Evolutionary conservation across 345 rosid genomes (phyloP), one percentile per base, ranked within the genome.

Genomic region (Hibiscus tridactylites): DNA sequence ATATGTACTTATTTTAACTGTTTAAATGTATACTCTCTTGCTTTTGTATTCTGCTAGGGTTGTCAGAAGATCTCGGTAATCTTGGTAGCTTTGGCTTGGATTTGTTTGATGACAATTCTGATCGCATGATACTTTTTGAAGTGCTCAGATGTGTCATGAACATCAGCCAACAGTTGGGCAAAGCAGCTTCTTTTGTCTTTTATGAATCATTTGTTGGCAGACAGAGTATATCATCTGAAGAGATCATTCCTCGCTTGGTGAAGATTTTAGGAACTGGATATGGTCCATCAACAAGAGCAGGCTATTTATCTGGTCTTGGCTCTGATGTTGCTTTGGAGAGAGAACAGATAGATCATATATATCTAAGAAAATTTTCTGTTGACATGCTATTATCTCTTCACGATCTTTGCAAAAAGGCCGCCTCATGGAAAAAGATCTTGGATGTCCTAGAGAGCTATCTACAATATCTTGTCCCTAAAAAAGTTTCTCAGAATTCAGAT

Each of bases 261-360:
- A 95, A 90, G 84, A 86, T 90, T 80, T 82, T 95, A 62, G 86
- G 90, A 81, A 84, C 84, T 13, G 99, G 99, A 77, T 89, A 86
- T 82, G 77, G 81, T 73, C 79, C 85, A 71, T 76, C 85, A 64
- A 79, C 79, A 66, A 78, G 84, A 56, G 78, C 77, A 54, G 76
- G 77, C 61, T 78, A 78, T 57, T 68, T 76, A 53, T 74, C 85
- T 31, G 81, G 86, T 77, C 79, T 81, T 74, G 86, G 92, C 66
- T 75, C 88, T 75, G 97, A 86, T 79, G 82, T 74, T 76, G 84
- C 84, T 67, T 81, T 83, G 90, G 91, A 85, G 78, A 86, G 89
- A 80, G 91, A 84, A 75, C 79, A 78, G 52, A 73, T 79, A 68
- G 83, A 86, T 82, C 97, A 85, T 60, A 90, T 83, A 86, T 89